Percentiles rank a stretch among this genome's conserved stretches.
These are phyloP conservation scores for Dictyostelium capitatum DNA, from an alignment of 78 protist genomes.

Conservation along the genomic window DNA sequence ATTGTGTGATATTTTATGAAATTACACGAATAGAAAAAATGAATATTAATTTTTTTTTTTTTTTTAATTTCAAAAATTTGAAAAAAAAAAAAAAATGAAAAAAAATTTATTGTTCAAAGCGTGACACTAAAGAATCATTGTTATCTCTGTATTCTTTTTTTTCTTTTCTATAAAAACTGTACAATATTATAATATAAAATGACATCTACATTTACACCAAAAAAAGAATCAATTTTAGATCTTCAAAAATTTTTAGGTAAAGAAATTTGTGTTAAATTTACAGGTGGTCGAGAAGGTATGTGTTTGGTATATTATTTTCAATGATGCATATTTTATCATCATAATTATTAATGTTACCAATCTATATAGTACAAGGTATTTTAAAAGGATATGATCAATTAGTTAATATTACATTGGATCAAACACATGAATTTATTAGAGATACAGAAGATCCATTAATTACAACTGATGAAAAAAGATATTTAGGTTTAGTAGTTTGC, in stretches of 20 bases:
- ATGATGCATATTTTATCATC: not conserved
- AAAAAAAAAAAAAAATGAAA: not conserved
- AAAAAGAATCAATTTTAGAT: constrained; percentile 87
- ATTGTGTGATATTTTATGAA: no score
- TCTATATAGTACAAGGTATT: constrained; percentile 77
- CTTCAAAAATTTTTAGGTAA: constrained; percentile 79
- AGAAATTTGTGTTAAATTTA: constrained; percentile 82
- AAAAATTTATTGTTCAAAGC: not conserved
- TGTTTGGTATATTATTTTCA: not conserved
- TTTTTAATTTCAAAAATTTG: not conserved
- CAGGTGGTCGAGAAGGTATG: constrained; percentile 89
- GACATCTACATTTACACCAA: constrained; percentile 20
- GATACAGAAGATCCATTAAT: constrained; percentile 85
- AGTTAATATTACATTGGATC: constrained; percentile 79
- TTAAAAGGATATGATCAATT: constrained; percentile 88
- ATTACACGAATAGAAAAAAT: not conserved
- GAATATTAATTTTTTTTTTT: not conserved
- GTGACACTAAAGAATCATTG: not conserved
- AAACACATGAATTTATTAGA: constrained; percentile 66
- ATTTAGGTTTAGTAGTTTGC: constrained; percentile 86
- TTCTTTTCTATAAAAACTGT: not conserved
- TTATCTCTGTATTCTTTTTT: not conserved
- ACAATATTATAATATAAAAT: not conserved
- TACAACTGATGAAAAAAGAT: constrained; percentile 77
- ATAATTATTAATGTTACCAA: not conserved